Conservation (phyloP, 352 stramenopile genomes). For the Globisporangium parvum region DNA sequence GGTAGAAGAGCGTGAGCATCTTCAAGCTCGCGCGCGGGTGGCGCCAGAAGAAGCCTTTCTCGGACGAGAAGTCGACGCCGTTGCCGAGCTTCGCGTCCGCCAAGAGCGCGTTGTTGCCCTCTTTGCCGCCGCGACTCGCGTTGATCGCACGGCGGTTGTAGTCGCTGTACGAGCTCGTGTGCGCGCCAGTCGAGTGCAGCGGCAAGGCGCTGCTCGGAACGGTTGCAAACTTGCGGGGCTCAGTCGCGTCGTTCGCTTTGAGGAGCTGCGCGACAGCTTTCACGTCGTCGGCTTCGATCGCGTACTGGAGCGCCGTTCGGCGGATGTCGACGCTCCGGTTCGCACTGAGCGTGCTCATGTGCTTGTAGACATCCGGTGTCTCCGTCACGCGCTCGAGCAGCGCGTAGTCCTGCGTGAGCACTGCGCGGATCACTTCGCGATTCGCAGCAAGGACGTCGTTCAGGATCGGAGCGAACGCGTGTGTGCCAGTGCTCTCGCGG, state of each 20-base stretch:
- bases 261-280: constrained; percentile 32
- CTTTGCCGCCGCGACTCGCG: constrained; percentile 67
- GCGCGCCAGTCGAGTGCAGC: constrained; percentile 67
- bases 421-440: constrained; percentile 62
- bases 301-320: constrained; percentile 50
- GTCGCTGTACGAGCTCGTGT: constrained; percentile 75
- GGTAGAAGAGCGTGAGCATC: constrained; percentile 62
- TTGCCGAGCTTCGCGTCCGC: constrained; percentile 26
- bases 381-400: constrained; percentile 56
- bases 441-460: constrained; percentile 46
- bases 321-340: constrained; percentile 36
- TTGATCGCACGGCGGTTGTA: constrained; percentile 82
- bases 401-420: constrained; percentile 65
- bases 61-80: not conserved
- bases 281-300: constrained; percentile 56
- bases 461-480: constrained; percentile 29
- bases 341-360: constrained; percentile 46
- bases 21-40: constrained; percentile 38
- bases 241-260: constrained; percentile 35
- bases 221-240: constrained; percentile 35
- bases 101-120: constrained; percentile 73
- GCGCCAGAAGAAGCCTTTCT: constrained; percentile 23
- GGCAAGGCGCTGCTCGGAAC: constrained; percentile 46
- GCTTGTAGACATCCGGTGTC: constrained; percentile 28
- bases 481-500: constrained; percentile 37